Evolutionary conservation across 2,329 filamentous ascomycete species (phyloP).

Genomic region (Xylaria sp.): DNA sequence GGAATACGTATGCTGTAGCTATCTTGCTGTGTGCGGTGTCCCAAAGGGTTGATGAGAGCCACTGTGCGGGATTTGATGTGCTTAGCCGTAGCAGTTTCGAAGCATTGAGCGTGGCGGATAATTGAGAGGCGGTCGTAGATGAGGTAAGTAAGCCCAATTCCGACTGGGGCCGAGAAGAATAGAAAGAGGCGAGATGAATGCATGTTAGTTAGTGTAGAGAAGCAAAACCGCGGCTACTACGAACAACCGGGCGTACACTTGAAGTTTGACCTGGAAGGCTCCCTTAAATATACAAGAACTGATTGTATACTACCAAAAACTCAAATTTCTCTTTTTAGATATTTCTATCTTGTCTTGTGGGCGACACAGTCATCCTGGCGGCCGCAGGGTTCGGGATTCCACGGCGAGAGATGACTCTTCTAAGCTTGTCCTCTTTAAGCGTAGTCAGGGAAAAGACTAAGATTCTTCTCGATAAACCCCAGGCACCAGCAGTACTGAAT

Average conservation of each 20-base stretch:
- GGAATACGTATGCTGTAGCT: not conserved
- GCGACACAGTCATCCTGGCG: not conserved
- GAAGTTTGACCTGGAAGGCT: not conserved
- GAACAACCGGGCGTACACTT: not conserved
- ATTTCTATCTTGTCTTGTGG: not conserved
- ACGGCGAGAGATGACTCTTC: not conserved
- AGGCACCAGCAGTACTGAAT: too few relatives aligned
- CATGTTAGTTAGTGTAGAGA: not conserved
- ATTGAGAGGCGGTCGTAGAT: not conserved
- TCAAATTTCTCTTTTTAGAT: too few relatives aligned
- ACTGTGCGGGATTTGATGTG: not conserved
- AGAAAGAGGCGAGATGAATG: not conserved
- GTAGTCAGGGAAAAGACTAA: too few relatives aligned
- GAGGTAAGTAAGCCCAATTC: not conserved
- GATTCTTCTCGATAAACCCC: too few relatives aligned
- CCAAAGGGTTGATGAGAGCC: not conserved
- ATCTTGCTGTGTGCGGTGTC: not conserved
- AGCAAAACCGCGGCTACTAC: not conserved
- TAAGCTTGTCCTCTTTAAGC: too few relatives aligned
- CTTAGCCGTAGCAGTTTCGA: not conserved
- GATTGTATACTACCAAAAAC: not conserved
- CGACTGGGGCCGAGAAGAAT: not conserved
- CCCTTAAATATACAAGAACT: not conserved
- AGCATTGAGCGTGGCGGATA: not conserved
- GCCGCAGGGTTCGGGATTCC: not conserved